Percentiles rank a stretch among this genome's conserved stretches.
Conservation (phyloP, 2,329 filamentous ascomycete species). For the Penicillium griseofulvum region DNA sequence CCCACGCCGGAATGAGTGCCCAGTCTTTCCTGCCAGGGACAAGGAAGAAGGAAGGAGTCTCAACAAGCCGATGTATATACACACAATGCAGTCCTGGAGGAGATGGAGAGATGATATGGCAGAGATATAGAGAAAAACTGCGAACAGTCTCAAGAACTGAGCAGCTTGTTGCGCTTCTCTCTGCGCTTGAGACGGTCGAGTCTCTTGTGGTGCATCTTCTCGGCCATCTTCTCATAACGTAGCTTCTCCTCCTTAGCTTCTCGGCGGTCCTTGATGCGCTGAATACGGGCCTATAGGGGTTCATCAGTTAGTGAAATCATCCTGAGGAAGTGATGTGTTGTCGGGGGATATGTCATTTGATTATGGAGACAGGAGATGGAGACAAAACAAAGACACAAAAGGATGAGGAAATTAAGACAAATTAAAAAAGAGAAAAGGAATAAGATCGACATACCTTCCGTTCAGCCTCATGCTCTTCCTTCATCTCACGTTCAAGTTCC, state of each 20-base stretch:
- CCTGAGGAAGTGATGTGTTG: slow-evolving; percentile 1
- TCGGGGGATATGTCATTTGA: background rate
- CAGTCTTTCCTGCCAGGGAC: slow-evolving; percentile 2
- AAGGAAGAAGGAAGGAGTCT: background rate
- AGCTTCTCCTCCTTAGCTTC: slow-evolving; percentile 90
- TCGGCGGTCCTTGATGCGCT: slow-evolving; percentile 79
- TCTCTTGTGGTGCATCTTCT: slow-evolving; percentile 96
- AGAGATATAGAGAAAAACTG: slow-evolving; percentile 8
- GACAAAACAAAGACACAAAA: background rate
- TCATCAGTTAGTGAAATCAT: slow-evolving; percentile 1
- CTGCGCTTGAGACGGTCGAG: slow-evolving; percentile 89
- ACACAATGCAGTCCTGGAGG: slow-evolving; percentile 1
- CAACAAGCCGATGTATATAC: slow-evolving; percentile 1
- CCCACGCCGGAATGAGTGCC: slow-evolving; percentile 4
- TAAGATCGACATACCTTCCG: slow-evolving; percentile 61
- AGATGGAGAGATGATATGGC: background rate
- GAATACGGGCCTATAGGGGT: slow-evolving; percentile 63
- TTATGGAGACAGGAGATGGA: background rate
- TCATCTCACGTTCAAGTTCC: slow-evolving; percentile 91
- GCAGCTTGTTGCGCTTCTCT: slow-evolving; percentile 76
- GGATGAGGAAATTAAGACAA: background rate
- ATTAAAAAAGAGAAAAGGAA: background rate
- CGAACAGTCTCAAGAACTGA: slow-evolving; percentile 40
- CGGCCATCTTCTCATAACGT: slow-evolving; percentile 87
- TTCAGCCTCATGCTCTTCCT: slow-evolving; percentile 89